These are phyloP conservation scores for Populus deltoides DNA, from an alignment of 345 rosid species.

Conservation along the genomic window DNA sequence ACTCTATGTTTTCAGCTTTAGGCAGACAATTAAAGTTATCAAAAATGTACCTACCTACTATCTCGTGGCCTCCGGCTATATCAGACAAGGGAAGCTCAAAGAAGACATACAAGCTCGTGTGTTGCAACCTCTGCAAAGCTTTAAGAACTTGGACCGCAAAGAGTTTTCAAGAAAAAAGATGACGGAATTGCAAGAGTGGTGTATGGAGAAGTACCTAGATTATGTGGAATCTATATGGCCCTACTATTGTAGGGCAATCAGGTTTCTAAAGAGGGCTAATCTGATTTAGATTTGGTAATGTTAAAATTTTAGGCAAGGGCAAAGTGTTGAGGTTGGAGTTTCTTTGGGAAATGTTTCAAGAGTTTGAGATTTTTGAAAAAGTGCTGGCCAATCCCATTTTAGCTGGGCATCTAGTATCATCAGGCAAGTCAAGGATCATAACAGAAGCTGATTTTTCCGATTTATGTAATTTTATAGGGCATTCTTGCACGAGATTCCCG, in stretches of 20 bases:
- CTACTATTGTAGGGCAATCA: conserved; percentile 85
- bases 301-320: background rate
- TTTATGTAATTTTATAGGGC: conserved; percentile 5
- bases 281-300: conserved; percentile 41
- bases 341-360: background rate
- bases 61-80: conserved; percentile 44
- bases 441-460: background rate
- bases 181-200: conserved; percentile 57
- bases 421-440: conserved; percentile 9
- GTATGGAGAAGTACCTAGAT: conserved; percentile 68
- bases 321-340: background rate
- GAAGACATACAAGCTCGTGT: conserved; percentile 43
- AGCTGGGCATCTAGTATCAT: conserved; percentile 7
- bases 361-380: conserved; percentile 10
- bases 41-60: conserved; percentile 61
- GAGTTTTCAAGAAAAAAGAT: conserved; percentile 49
- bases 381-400: conserved; percentile 39
- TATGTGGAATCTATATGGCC: conserved; percentile 90
- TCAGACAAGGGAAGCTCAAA: conserved; percentile 61
- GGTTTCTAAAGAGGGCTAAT: conserved; percentile 91
- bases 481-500: conserved; percentile 15
- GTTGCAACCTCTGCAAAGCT: conserved; percentile 51
- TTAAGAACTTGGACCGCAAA: conserved; percentile 65
- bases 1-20: conserved; percentile 74
- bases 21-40: conserved; percentile 47